Conservation (phyloP, 208 protist species). For the Crithidia mellificae region DNA sequence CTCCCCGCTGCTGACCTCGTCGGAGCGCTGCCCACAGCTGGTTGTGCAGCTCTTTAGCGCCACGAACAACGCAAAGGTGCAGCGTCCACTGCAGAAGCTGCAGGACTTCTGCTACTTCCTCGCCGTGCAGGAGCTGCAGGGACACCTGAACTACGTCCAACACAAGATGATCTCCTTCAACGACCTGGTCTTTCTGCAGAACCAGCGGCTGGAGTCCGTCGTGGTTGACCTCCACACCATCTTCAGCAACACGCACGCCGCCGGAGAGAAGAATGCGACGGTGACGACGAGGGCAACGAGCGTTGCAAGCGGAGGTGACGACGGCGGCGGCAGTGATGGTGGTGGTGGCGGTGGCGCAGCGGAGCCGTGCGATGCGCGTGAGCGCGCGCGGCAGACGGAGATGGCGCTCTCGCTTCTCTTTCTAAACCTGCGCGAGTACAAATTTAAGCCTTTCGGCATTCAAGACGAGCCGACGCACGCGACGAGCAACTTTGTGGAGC, state of each 20-base stretch:
- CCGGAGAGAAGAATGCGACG: no score
- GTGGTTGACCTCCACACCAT: conserved; percentile 43
- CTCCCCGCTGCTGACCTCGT: conserved; percentile 48
- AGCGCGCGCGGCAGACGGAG: conserved; percentile 21
- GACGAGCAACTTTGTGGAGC: conserved; percentile 80
- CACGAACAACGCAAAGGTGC: conserved; percentile 53
- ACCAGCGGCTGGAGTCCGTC: conserved; percentile 58
- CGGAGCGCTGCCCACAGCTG: conserved; percentile 69
- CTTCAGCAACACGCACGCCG: neutral
- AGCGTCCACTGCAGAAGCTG: conserved; percentile 75
- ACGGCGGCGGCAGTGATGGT: neutral
- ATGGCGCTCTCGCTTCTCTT: conserved; percentile 70
- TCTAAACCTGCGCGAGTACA: conserved; percentile 78
- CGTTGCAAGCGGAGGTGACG: neutral
- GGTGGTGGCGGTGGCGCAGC: no score
- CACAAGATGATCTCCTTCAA: conserved; percentile 82
- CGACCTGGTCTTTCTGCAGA: conserved; percentile 86
- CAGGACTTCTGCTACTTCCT: conserved; percentile 87
- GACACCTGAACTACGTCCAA: conserved; percentile 86
- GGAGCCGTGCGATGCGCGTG: neutral
- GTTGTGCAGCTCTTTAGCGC: conserved; percentile 88
- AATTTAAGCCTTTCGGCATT: conserved; percentile 84
- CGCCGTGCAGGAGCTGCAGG: conserved; percentile 86
- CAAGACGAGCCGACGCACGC: conserved; percentile 53
- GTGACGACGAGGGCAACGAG: no score